A percentile compares a stretch with the other conserved stretches of the same genome.
Evolutionary conservation across 768 basidiomycete species (phyloP).

Genomic region (Amyloporia xantha): DNA sequence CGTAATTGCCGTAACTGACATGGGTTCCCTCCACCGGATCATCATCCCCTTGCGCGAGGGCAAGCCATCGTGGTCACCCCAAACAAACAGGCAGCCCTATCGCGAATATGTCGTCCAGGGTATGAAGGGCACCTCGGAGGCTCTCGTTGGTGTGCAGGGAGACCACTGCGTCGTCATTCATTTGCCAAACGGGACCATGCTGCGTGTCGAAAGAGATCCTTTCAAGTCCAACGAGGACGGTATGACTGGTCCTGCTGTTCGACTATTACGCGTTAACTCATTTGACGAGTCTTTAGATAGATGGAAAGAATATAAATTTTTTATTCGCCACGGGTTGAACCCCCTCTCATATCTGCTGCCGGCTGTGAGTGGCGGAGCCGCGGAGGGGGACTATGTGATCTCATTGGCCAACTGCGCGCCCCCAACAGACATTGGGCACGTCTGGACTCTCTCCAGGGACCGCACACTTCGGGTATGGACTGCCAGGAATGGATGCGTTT

Average conservation of each 20-base stretch:
- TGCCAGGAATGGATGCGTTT: conserved; percentile 64
- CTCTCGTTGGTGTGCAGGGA: conserved; percentile 52
- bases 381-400: conserved; percentile 54
- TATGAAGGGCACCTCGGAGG: conserved; percentile 33
- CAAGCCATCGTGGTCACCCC: conserved; percentile 52
- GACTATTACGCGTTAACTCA: conserved; percentile 4
- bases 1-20: conserved; percentile 58
- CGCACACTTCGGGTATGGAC: conserved; percentile 83
- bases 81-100: conserved; percentile 48
- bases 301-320: conserved; percentile 54
- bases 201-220: conserved; percentile 68
- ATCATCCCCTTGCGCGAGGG: conserved; percentile 53
- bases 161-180: conserved; percentile 59
- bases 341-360: conserved; percentile 64
- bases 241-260: conserved; percentile 28
- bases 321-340: conserved; percentile 59
- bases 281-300: conserved; percentile 39
- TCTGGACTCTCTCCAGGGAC: conserved; percentile 87
- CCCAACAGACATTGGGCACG: conserved; percentile 65
- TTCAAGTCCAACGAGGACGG: conserved; percentile 54
- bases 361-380: conserved; percentile 36
- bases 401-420: conserved; percentile 68
- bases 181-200: conserved; percentile 52
- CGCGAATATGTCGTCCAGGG: conserved; percentile 64
- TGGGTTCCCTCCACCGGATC: conserved; percentile 69